Evolutionary conservation across 257 asterid genomes (phyloP).

Genomic region (Cinchona pubescens): DNA sequence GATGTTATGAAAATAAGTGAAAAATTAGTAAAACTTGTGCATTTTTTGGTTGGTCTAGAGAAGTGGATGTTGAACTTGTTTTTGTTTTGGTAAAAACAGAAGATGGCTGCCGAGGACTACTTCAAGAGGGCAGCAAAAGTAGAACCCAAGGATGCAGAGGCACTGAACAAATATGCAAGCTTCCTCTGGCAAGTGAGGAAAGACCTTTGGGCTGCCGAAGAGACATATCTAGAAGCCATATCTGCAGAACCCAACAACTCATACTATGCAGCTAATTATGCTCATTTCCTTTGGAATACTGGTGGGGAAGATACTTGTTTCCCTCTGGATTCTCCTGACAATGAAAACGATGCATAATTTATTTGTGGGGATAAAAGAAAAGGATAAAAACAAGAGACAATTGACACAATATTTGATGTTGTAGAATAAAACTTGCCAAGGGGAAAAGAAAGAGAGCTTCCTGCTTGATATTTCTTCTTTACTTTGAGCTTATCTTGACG

Average conservation of each 20-base stretch:
- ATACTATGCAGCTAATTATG: constrained; percentile 76
- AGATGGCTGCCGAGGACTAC: constrained; percentile 92
- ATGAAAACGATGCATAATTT: constrained; percentile 27
- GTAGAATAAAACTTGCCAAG: not conserved
- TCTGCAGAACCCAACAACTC: constrained; percentile 66
- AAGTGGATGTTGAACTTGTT: constrained; percentile 14
- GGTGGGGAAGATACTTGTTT: constrained; percentile 98
- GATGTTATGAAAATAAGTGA: not conserved
- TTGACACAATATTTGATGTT: not conserved
- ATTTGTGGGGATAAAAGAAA: not conserved
- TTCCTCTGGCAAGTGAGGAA: constrained; percentile 83
- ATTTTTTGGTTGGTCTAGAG: not conserved
- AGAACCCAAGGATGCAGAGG: constrained; percentile 93
- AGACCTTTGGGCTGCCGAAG: constrained; percentile 88
- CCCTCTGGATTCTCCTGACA: constrained; percentile 51
- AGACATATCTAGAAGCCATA: constrained; percentile 73
- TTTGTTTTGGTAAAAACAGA: constrained; percentile 40
- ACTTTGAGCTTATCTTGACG: constrained; percentile 13
- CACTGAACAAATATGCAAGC: constrained; percentile 75
- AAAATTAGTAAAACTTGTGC: not conserved
- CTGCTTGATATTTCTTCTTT: constrained; percentile 6
- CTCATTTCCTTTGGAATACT: constrained; percentile 87
- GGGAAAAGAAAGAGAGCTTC: constrained; percentile 9
- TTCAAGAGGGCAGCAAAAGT: constrained; percentile 71
- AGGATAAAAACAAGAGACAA: not conserved